A percentile compares a stretch with the other conserved stretches of the same genome.
Conservation (phyloP, 306 rosid genomes). For the Pueraria montana region DNA sequence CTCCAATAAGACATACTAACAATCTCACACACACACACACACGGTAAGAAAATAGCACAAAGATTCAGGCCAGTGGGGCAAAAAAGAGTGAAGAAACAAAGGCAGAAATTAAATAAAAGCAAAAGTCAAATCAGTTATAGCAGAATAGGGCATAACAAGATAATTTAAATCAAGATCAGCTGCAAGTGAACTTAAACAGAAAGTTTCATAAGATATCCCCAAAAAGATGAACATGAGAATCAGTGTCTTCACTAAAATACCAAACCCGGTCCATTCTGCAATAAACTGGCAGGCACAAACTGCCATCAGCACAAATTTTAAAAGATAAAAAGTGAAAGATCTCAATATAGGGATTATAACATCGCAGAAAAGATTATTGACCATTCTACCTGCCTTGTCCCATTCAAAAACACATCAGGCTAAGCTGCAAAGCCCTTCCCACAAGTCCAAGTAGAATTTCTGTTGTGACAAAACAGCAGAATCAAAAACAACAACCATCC, state of each 20-base stretch:
- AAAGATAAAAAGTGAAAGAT: slow-evolving; percentile 11
- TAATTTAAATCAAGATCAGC: slow-evolving; percentile 9
- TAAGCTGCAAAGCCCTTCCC: slow-evolving; percentile 57
- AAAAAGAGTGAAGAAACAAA: neutral
- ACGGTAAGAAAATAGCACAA: neutral
- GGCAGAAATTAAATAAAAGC: slow-evolving; percentile 1
- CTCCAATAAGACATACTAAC: neutral
- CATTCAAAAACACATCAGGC: slow-evolving; percentile 54
- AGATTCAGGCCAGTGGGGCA: neutral
- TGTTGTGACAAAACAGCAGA: slow-evolving; percentile 62
- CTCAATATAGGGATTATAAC: slow-evolving; percentile 19
- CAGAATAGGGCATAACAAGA: slow-evolving; percentile 6
- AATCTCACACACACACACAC: neutral
- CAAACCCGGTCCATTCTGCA: slow-evolving; percentile 55
- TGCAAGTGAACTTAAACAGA: slow-evolving; percentile 19
- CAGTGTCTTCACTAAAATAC: slow-evolving; percentile 43
- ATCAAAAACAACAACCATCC: slow-evolving; percentile 61
- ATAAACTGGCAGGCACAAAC: slow-evolving; percentile 46
- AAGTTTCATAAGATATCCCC: slow-evolving; percentile 21
- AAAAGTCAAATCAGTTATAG: slow-evolving; percentile 18
- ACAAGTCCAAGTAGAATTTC: slow-evolving; percentile 58
- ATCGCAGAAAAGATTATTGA: slow-evolving; percentile 28
- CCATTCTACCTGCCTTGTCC: slow-evolving; percentile 59
- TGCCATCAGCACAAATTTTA: slow-evolving; percentile 46
- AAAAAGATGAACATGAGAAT: slow-evolving; percentile 29